A percentile compares a stretch with the other conserved stretches of the same genome.
These are phyloP conservation scores for Dalbergia oliveri DNA, from an alignment of 306 rosid genomes.

Conservation along the genomic window DNA sequence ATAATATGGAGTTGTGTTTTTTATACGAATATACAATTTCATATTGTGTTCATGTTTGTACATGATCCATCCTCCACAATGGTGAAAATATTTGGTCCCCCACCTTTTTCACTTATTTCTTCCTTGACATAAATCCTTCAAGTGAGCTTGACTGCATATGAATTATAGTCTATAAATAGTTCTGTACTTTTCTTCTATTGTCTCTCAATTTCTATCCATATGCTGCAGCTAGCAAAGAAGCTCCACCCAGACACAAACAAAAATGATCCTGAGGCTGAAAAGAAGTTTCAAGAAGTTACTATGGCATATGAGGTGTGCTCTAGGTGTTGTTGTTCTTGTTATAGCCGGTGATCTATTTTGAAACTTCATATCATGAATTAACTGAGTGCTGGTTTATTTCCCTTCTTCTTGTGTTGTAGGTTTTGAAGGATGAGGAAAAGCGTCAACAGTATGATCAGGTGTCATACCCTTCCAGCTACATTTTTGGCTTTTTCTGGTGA, in stretches of 20 bases:
- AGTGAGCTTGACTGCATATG: constrained; percentile 17
- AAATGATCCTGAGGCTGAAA: constrained; percentile 90
- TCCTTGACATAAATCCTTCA: constrained; percentile 34
- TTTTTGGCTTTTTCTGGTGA: neutral
- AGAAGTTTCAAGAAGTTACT: constrained; percentile 93
- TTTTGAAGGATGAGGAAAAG: constrained; percentile 89
- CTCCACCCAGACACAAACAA: constrained; percentile 98
- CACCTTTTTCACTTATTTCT: constrained; percentile 10
- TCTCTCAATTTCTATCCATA: constrained; percentile 34
- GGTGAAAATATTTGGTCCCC: constrained; percentile 1
- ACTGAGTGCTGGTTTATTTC: constrained; percentile 10
- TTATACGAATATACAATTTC: constrained; percentile 8
- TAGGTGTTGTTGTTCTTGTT: constrained; percentile 26
- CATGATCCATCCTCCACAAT: neutral
- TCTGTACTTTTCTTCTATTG: neutral
- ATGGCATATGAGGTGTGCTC: constrained; percentile 85
- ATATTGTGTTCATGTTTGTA: constrained; percentile 7
- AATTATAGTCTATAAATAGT: constrained; percentile 14
- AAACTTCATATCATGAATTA: constrained; percentile 18
- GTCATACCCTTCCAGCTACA: constrained; percentile 26
- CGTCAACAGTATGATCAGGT: constrained; percentile 95
- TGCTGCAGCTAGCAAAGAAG: constrained; percentile 86
- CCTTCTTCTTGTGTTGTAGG: constrained; percentile 53
- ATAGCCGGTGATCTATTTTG: constrained; percentile 4
- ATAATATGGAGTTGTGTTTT: constrained; percentile 20